Percentiles rank a stretch among this genome's conserved stretches.
Evolutionary conservation across 106 monocot species (phyloP).

Genomic region (Cymbidium sinense): DNA sequence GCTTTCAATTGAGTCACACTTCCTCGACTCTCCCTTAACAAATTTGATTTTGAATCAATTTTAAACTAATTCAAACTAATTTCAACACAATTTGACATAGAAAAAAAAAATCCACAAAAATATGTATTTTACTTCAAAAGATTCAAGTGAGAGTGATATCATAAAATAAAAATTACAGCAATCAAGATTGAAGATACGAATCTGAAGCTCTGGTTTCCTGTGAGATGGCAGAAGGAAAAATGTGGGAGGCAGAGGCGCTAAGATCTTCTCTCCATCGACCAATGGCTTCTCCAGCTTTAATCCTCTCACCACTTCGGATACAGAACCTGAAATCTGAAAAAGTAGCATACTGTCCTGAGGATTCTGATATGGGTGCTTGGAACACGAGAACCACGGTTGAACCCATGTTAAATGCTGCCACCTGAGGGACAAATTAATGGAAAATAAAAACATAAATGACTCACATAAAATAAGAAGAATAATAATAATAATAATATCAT

Average conservation of each 20-base stretch:
- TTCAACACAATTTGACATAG: too few relatives aligned
- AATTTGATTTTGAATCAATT: too few relatives aligned
- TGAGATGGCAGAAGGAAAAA: too few relatives aligned
- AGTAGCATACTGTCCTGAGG: background rate
- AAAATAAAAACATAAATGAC: background rate
- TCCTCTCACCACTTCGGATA: slow-evolving; percentile 50
- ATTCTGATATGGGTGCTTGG: slow-evolving; percentile 57
- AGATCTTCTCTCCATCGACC: slow-evolving; percentile 48
- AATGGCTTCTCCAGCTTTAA: slow-evolving; percentile 75
- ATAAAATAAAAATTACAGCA: background rate
- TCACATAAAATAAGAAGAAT: background rate
- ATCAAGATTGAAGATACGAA: too few relatives aligned
- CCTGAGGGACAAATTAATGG: slow-evolving; percentile 28
- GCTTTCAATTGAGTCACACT: too few relatives aligned
- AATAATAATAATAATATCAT: background rate
- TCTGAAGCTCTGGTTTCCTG: too few relatives aligned
- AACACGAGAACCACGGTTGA: slow-evolving; percentile 97
- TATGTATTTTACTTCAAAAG: too few relatives aligned
- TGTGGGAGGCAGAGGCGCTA: too few relatives aligned
- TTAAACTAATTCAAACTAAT: too few relatives aligned
- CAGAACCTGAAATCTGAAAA: slow-evolving; percentile 57
- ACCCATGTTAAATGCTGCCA: slow-evolving; percentile 92
- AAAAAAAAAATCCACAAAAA: too few relatives aligned
- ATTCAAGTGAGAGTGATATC: too few relatives aligned
- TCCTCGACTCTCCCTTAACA: too few relatives aligned